Percentiles rank a stretch among this genome's conserved stretches.
phyloP scores from a whole-genome alignment of 1,284 basidiomycete species.

The Irpex sp. region DNA sequence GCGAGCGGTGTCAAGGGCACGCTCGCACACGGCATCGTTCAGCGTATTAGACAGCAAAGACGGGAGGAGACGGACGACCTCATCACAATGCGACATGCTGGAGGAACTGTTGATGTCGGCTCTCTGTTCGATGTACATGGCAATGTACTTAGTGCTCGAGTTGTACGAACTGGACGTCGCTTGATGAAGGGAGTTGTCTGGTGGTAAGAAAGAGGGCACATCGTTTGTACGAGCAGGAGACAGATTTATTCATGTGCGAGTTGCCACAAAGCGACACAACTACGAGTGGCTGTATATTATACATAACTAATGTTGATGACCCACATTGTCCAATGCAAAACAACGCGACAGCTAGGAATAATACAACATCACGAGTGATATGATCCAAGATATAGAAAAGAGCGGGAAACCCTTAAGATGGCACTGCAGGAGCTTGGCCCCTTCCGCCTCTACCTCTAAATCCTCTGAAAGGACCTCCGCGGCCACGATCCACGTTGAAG shows the following conservation, averaged over 20 bases:
- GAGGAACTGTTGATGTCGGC: conserved; percentile 64
- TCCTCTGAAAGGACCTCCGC: conserved; percentile 16
- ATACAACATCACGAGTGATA: neutral
- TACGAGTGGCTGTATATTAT: neutral
- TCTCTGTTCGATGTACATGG: conserved; percentile 45
- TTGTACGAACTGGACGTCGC: conserved; percentile 63
- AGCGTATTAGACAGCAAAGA: conserved; percentile 13
- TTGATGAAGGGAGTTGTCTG: conserved; percentile 69
- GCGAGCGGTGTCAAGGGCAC: conserved; percentile 52
- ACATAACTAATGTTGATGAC: conserved; percentile 5
- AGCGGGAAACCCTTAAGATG: neutral
- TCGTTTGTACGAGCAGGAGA: neutral
- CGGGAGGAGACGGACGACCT: conserved; percentile 2
- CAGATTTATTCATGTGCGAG: neutral
- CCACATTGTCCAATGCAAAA: conserved; percentile 8
- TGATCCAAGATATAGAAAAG: neutral
- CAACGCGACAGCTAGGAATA: conserved; percentile 10
- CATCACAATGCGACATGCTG: conserved; percentile 54
- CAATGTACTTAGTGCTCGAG: conserved; percentile 52
- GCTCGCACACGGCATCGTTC: conserved; percentile 46
- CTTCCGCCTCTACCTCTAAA: conserved; percentile 14
- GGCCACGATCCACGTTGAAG: conserved; percentile 20
- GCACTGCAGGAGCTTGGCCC: conserved; percentile 16
- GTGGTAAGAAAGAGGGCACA: conserved; percentile 39
- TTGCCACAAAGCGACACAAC: neutral